Conservation (phyloP, 148 eudicot species). For the Chenopodium quinoa region DNA sequence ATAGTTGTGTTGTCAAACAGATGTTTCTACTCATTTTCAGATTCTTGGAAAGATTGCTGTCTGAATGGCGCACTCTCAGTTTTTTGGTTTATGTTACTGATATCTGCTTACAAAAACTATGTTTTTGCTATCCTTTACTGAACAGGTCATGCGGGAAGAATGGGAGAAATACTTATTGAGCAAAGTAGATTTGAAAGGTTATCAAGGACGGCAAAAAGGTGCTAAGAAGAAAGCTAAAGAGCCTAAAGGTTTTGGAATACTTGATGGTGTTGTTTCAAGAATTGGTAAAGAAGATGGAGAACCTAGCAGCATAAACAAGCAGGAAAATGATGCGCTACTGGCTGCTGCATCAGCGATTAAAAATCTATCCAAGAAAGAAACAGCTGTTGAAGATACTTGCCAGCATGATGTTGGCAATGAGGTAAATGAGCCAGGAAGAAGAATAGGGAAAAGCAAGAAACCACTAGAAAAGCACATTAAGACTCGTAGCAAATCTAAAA, state of each 20-base stretch:
- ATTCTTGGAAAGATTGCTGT: neutral
- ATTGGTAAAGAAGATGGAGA: constrained; percentile 63
- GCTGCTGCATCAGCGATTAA: constrained; percentile 78
- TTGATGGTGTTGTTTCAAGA: constrained; percentile 63
- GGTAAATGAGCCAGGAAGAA: constrained; percentile 38
- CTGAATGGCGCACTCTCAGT: too few species aligned
- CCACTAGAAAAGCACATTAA: constrained; percentile 27
- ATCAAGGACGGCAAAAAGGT: constrained; percentile 52
- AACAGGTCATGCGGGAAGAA: constrained; percentile 85
- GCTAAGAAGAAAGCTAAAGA: constrained; percentile 78
- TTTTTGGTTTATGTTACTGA: neutral
- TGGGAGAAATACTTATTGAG: constrained; percentile 96
- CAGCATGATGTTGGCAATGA: constrained; percentile 29
- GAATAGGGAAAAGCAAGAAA: constrained; percentile 43
- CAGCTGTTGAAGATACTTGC: constrained; percentile 36
- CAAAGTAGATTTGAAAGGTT: constrained; percentile 80
- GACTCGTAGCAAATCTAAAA: constrained; percentile 28
- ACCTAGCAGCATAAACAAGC: constrained; percentile 65
- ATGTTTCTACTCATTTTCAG: neutral
- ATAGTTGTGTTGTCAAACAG: neutral
- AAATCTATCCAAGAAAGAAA: constrained; percentile 45
- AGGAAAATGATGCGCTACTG: constrained; percentile 78
- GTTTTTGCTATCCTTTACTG: neutral
- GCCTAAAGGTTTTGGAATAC: constrained; percentile 91
- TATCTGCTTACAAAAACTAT: neutral